These are phyloP conservation scores for Podospora tetraspora DNA, from an alignment of 495 filamentous ascomycete genomes.

Conservation along the genomic window DNA sequence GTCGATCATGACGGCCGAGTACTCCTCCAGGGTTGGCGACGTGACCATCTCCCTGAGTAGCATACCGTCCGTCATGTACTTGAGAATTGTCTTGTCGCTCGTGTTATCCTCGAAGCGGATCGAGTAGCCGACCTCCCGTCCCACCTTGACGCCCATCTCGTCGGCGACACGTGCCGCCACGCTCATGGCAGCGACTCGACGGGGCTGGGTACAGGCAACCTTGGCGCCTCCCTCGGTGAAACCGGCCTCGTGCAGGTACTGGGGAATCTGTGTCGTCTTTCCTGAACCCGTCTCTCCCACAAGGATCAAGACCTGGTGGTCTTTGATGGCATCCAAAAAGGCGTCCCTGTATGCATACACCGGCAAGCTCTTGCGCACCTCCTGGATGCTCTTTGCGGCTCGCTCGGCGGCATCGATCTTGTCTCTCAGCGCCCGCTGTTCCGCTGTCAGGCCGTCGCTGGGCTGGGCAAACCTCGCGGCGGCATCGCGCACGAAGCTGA, in stretches of 20 bases:
- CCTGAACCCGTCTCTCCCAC: slow-evolving; percentile 86
- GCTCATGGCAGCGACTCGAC: slow-evolving; percentile 93
- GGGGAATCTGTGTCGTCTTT: slow-evolving; percentile 85
- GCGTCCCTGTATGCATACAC: slow-evolving; percentile 78
- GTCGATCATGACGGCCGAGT: slow-evolving; percentile 91
- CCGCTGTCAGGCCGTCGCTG: slow-evolving; percentile 57
- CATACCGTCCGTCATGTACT: slow-evolving; percentile 99
- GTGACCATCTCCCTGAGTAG: slow-evolving; percentile 85
- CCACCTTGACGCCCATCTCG: slow-evolving; percentile 85
- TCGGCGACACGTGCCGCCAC: slow-evolving; percentile 93
- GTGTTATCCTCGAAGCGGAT: slow-evolving; percentile 96
- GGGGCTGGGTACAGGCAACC: slow-evolving; percentile 79
- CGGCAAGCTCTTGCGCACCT: slow-evolving; percentile 83
- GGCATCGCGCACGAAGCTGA: slow-evolving; percentile 74
- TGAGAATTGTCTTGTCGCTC: slow-evolving; percentile 85
- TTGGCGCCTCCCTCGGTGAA: slow-evolving; percentile 73
- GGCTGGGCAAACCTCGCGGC: slow-evolving; percentile 54
- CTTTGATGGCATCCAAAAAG: slow-evolving; percentile 65
- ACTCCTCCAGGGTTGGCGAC: slow-evolving; percentile 79
- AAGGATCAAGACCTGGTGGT: slow-evolving; percentile 75
- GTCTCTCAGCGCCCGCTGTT: slow-evolving; percentile 71
- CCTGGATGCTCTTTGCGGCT: slow-evolving; percentile 78
- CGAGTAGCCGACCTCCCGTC: slow-evolving; percentile 89
- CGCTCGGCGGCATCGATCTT: slow-evolving; percentile 83
- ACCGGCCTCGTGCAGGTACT: slow-evolving; percentile 85